These are phyloP conservation scores for Gossypium aridum DNA, from an alignment of 441 rosid species.

Conservation along the genomic window DNA sequence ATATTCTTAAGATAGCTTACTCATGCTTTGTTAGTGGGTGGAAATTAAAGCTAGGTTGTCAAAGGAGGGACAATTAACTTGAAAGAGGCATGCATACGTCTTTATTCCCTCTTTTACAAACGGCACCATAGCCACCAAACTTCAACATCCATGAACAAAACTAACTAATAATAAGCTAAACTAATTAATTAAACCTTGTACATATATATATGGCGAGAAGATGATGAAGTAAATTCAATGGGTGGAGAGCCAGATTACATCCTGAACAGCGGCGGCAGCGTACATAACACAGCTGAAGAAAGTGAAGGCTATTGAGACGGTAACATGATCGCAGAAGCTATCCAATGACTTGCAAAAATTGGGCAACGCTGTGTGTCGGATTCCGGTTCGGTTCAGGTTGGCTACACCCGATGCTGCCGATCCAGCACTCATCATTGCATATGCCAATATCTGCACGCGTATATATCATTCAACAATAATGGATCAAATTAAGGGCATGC, in stretches of 20 bases:
- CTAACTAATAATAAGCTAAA: background rate
- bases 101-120: background rate
- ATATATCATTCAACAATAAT: background rate
- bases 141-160: too few species aligned
- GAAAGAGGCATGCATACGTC: background rate
- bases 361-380: conserved; percentile 63
- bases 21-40: too few species aligned
- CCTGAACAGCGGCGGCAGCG: conserved; percentile 51
- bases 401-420: conserved; percentile 78
- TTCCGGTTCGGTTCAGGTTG: conserved; percentile 75
- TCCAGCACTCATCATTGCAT: conserved; percentile 66
- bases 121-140: background rate
- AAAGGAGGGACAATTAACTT: background rate
- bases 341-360: conserved; percentile 67
- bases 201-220: background rate
- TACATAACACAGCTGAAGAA: conserved; percentile 53
- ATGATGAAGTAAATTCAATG: conserved; percentile 3
- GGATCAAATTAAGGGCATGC: too few species aligned
- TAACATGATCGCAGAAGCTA: conserved; percentile 66
- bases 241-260: conserved; percentile 55
- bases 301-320: conserved; percentile 57
- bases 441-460: conserved; percentile 46
- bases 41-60: background rate
- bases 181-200: background rate
- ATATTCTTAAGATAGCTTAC: too few species aligned